Conservation (phyloP, 495 filamentous ascomycete genomes). For the Aspergillus indologenus region DNA sequence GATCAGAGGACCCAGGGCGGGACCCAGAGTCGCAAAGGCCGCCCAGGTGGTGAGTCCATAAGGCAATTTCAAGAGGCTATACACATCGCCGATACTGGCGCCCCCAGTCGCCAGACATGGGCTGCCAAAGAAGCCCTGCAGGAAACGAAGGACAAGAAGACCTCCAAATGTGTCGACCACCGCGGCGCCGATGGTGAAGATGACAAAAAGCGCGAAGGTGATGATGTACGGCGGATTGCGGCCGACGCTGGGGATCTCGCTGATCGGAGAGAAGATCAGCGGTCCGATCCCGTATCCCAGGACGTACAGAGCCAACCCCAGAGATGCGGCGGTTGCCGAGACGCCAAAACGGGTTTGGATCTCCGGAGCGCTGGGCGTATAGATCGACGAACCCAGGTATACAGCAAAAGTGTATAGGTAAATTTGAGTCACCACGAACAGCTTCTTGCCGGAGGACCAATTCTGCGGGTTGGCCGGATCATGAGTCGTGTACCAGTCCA, state of each 20-base stretch:
- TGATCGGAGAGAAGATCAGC: conserved; percentile 43
- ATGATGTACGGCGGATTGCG: conserved; percentile 48
- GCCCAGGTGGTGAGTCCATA: conserved; percentile 28
- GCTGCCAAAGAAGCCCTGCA: conserved; percentile 51
- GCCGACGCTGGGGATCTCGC: conserved; percentile 44
- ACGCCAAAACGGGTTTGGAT: conserved; percentile 36
- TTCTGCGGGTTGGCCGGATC: conserved; percentile 43
- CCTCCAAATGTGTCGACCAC: conserved; percentile 33
- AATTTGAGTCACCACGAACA: conserved; percentile 16
- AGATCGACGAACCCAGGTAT: conserved; percentile 23
- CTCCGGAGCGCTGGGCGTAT: not conserved
- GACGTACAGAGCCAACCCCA: conserved; percentile 47
- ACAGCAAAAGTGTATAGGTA: conserved; percentile 20
- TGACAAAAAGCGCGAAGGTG: conserved; percentile 44
- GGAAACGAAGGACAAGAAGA: conserved; percentile 47
- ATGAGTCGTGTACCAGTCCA: conserved; percentile 37
- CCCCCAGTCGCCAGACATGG: conserved; percentile 46
- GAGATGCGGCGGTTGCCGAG: conserved; percentile 26
- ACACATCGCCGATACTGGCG: conserved; percentile 29
- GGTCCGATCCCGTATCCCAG: conserved; percentile 45
- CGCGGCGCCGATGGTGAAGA: conserved; percentile 35
- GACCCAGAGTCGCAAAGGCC: conserved; percentile 29
- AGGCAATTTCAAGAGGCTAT: conserved; percentile 4
- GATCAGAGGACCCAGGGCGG: conserved; percentile 38
- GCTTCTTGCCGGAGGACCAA: conserved; percentile 34